Base-by-base conservation (phyloP, 2,329 filamentous ascomycete genomes). In the Colletotrichum trifolii region DNA sequence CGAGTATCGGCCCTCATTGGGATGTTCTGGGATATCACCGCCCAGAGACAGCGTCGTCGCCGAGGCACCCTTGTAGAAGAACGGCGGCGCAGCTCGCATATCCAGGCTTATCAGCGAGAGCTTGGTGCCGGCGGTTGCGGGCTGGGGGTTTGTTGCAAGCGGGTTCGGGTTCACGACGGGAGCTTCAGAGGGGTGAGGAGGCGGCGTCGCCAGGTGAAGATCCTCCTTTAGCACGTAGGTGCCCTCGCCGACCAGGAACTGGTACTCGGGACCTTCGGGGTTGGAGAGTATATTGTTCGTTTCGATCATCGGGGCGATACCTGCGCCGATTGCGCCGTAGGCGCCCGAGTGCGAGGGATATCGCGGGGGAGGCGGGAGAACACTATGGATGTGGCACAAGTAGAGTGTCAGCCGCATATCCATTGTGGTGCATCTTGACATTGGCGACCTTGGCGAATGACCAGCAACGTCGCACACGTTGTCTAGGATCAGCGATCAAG, bases 231-330 rank as follows among this genome's bases (percentile, higher is more conserved):
- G 87, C 25, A 92, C 85, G 74, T 99, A 99, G 67, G 92, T 95
- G 92, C 94, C 96, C 88, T 99, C 96, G 77, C 95, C 96, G 52
- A 95, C 94, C 47, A 97, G 89, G 70, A 99, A 90, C 75, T 96
- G 92, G 78, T 93, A 93, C 72, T 97, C 94, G 33, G 92, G 87
- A 6, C 92, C 92, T 40, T 89, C 88, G 33, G 93, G 95, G 72
- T 92, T 91, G 62, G 87, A 88, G 67, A 99, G 82, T 43, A 89
- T 91, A 76, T 98, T 99, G 79, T 96, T 97, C 58, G 95, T 97
- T 84, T 99, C 96, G 73, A 97, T 91, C 77, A 97, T 87, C 42
- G 91, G 90, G 42, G 88, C 83, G 55, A 88, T 84, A 75, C 90
- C 85, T 73, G 89, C 86, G 69, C 88, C 88, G 59, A 90, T 85